A percentile compares a stretch with the other conserved stretches of the same genome.
phyloP scores from a whole-genome alignment of 1,284 basidiomycete species.

The Omphalotus olearius region DNA sequence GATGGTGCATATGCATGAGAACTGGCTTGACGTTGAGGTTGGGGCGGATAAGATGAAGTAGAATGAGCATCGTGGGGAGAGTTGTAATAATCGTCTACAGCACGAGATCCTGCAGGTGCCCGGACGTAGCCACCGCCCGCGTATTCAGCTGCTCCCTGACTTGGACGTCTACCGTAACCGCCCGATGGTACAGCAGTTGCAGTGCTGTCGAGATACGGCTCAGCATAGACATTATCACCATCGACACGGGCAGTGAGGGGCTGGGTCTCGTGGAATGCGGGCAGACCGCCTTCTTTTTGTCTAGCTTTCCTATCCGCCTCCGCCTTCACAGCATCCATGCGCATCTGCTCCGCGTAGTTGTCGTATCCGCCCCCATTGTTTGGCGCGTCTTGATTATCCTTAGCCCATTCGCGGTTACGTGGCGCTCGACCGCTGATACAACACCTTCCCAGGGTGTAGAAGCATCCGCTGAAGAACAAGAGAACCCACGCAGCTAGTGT shows the following conservation, averaged over 20 bases:
- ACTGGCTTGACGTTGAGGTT: conserved; percentile 40
- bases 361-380: conserved; percentile 22
- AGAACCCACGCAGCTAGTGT: conserved; percentile 82
- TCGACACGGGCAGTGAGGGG: conserved; percentile 61
- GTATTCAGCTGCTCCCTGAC: conserved; percentile 26
- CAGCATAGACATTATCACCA: conserved; percentile 48
- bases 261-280: conserved; percentile 68
- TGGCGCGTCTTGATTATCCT: conserved; percentile 22
- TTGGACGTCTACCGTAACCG: conserved; percentile 20
- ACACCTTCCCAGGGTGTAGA: conserved; percentile 77
- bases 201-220: conserved; percentile 35
- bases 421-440: conserved; percentile 59
- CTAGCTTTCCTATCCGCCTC: conserved; percentile 76
- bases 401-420: conserved; percentile 33
- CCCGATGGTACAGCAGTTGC: conserved; percentile 6
- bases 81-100: conserved; percentile 72
- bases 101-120: conserved; percentile 56
- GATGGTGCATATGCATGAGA: conserved; percentile 37
- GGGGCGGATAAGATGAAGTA: conserved; percentile 36
- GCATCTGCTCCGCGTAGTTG: conserved; percentile 57
- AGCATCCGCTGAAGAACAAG: conserved; percentile 82
- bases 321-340: conserved; percentile 76
- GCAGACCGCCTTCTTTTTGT: conserved; percentile 66
- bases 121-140: conserved; percentile 61
- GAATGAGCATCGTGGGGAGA: conserved; percentile 26